Percentiles rank a stretch among this genome's conserved stretches.
These are phyloP conservation scores for Ilex asprella DNA, from an alignment of 257 asterid species.

Conservation along the genomic window DNA sequence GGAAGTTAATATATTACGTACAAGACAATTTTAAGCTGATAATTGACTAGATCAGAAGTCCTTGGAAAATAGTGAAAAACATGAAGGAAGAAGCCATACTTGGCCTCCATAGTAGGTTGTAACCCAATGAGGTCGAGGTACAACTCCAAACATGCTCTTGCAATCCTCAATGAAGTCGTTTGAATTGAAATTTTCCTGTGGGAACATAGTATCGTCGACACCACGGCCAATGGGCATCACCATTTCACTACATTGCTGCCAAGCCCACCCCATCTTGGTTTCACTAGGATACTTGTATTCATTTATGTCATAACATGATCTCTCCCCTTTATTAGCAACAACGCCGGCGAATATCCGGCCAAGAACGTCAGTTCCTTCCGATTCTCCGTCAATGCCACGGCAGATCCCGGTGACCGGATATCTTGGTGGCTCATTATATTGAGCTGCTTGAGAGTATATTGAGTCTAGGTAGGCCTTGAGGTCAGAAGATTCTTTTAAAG, in stretches of 20 bases:
- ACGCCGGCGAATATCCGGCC: conserved; percentile 12
- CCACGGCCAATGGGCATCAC: conserved; percentile 5
- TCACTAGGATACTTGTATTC: neutral
- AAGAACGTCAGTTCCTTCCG: neutral
- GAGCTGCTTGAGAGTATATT: conserved; percentile 1
- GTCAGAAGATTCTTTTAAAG: neutral
- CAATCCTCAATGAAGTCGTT: neutral
- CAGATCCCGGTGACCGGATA: conserved; percentile 11
- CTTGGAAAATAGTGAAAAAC: neutral
- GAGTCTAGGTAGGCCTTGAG: neutral
- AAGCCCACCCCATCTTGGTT: conserved; percentile 5
- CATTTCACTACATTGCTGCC: conserved; percentile 15
- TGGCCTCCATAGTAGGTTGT: conserved; percentile 48
- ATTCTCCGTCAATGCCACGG: neutral
- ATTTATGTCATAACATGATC: neutral
- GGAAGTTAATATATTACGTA: neutral
- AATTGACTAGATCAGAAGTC: neutral
- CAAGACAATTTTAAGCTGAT: neutral
- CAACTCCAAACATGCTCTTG: neutral
- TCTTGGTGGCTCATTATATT: conserved; percentile 5
- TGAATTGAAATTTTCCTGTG: neutral
- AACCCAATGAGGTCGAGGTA: conserved; percentile 16
- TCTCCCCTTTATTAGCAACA: neutral
- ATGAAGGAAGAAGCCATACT: conserved; percentile 16
- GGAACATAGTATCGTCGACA: neutral